Evolutionary conservation across 1,284 basidiomycete genomes (phyloP), one percentile per base, ranked within the genome.

Genomic region (Trichosporon sp.): DNA sequence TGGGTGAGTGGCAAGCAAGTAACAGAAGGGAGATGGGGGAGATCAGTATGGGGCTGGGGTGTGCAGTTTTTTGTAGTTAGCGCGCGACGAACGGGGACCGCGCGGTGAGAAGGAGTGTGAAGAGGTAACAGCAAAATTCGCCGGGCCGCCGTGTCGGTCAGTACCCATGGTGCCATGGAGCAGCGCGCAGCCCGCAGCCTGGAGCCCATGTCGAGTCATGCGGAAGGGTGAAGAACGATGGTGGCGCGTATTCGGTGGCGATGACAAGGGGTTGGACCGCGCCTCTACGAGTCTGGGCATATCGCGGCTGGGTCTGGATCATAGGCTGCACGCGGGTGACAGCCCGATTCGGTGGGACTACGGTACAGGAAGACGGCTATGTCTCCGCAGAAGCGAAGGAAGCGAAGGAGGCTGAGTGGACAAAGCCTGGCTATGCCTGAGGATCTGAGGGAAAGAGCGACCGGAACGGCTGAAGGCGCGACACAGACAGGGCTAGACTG

Each of bases 141-240:
- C 19, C 31, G 59, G 51, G n/a, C 26, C 51, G 51, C 51, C 59
- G 14, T 16, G 26, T 14, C 31, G 32, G 59, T n/a, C 31, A n/a
- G 59, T n/a, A 63, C 59, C 59, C 59, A 63, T 63, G 59, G 31
- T 37, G 59, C 31, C 59, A 35, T 37, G 31, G 59, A 35, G 19
- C 51, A 16, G 8, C 5, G 5, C 21, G 51, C 51, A 54, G 43
- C 43, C 16, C 43, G 43, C 43, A 54, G 51, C 51, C 51, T 54
- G 6, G 14, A 54, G 21, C 19, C 21, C 59, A 32, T 37, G 32
- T 63, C 59, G 59, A 63, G 32, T n/a, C 59, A 63, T 63, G 59
- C 32, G n/a, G 59, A 63, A 63, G 31, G 31, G 59, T 32, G 59
- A 63, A 35, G 32, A n/a, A 63, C 59, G 54, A 59, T 63, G 59